Base-by-base conservation (phyloP, 495 filamentous ascomycete species). In the Hypoxylon subgilvum region DNA sequence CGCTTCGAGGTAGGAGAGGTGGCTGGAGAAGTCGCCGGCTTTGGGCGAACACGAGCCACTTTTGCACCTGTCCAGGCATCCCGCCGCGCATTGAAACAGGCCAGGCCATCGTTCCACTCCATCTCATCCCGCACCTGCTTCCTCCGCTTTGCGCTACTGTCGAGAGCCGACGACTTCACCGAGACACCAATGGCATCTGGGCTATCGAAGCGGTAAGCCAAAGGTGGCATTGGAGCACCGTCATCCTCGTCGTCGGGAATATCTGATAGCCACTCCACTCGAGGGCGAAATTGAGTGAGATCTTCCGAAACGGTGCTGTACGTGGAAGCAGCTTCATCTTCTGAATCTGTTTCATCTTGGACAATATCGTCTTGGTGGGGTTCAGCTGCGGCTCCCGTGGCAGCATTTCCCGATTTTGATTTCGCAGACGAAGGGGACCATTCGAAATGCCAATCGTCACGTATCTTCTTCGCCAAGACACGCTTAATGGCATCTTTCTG, bases 61-160 rank as follows among this genome's bases (percentile, higher is more conserved):
- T 72, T 76, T 2, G 92, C 94, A n/a, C 88, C 87, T 8, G 91
- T 88, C 94, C 94, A 98, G 12, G 84, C 87, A 74, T 97, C 84
- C 32, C 94, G 82, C 43, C 90, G 77, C 27, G 82, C 82, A 38
- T 84, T 77, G 75, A 88, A 98, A 60, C 84, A 86, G 38, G 84
- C 78, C 32, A 98, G 68, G 0, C 94, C 94, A 16, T 83, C 76
- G 57, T 97, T 97, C 89, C 89, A 95, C 13, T 71, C 67, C 80
- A 89, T 84, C 67, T 97, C 93, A 27, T 88, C 87, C 44, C 88
- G 80, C 46, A 88, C 68, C 7, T 75, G 79, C 57, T 82, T 77
- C 57, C 88, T 77, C 54, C 84, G 82, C 46, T 80, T 76, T 36
- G 86, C 84, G 30, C 83, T 78, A 48, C 82, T 76, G 16, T 70